Percentiles rank a stretch among this genome's conserved stretches.
Conservation (phyloP, 208 protist genomes). For the Herpetomonas tarakana region DNA sequence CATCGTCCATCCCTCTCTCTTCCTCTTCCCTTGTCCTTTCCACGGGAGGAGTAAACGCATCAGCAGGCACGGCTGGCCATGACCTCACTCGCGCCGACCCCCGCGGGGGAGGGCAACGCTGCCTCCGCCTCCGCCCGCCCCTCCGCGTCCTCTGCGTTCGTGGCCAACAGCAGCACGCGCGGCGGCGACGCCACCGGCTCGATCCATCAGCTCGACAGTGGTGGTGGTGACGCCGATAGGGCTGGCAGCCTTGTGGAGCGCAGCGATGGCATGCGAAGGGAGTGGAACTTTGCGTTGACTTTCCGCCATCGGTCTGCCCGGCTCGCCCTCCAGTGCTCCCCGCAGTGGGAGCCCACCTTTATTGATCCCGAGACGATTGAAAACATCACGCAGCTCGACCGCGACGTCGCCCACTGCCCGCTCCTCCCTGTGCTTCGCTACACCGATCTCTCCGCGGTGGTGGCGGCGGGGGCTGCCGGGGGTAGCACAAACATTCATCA, state of each 20-base stretch:
- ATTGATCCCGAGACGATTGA: constrained; percentile 71
- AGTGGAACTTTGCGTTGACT: constrained; percentile 84
- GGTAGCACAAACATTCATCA: constrained; percentile 1
- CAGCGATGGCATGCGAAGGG: constrained; percentile 72
- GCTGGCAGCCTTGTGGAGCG: neutral
- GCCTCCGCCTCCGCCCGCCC: no score
- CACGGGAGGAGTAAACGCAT: no score
- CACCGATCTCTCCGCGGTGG: constrained; percentile 52
- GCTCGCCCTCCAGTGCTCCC: constrained; percentile 58
- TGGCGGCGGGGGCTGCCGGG: constrained; percentile 8
- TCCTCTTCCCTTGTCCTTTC: no score
- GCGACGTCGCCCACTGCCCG: constrained; percentile 49
- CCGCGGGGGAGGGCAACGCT: no score
- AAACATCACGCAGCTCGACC: constrained; percentile 40
- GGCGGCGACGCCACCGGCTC: no score
- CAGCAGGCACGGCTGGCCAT: no score
- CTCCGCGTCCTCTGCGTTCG: no score
- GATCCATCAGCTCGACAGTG: no score
- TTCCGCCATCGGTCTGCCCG: constrained; percentile 71
- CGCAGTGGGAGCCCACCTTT: constrained; percentile 78
- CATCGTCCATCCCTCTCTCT: no score
- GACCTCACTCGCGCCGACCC: no score
- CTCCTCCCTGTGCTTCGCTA: constrained; percentile 58
- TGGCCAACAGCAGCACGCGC: no score
- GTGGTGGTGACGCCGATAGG: no score